Evolutionary conservation across 345 rosid genomes (phyloP).

Genomic region (Moricandia moricandioides): DNA sequence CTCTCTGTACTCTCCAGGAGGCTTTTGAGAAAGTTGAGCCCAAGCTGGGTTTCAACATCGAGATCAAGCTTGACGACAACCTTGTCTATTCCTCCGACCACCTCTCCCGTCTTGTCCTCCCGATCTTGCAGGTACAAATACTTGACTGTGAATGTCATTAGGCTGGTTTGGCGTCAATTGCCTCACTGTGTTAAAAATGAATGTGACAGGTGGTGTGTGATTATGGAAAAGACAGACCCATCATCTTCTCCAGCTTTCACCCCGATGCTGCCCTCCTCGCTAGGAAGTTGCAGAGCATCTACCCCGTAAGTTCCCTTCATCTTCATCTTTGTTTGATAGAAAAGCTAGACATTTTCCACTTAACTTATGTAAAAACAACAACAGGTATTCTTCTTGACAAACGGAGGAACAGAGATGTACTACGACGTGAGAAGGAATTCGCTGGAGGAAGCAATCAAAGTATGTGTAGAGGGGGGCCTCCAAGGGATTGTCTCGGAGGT

Average conservation of each 20-base stretch:
- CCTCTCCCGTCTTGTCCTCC: constrained; percentile 58
- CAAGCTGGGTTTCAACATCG: constrained; percentile 79
- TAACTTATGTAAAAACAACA: background rate
- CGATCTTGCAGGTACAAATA: constrained; percentile 49
- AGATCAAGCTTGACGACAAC: constrained; percentile 84
- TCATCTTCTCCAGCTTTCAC: constrained; percentile 86
- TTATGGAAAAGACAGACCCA: constrained; percentile 54
- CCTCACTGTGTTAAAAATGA: background rate
- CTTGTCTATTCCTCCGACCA: constrained; percentile 57
- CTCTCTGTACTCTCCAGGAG: constrained; percentile 71
- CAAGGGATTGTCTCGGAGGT: constrained; percentile 86
- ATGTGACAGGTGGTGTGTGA: constrained; percentile 54
- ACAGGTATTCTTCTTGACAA: constrained; percentile 81
- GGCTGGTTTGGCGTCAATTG: background rate
- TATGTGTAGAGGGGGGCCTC: constrained; percentile 73
- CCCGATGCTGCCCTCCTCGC: constrained; percentile 86
- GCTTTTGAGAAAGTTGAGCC: constrained; percentile 75
- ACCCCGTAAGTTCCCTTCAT: constrained; percentile 60
- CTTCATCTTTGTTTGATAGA: background rate
- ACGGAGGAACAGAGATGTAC: constrained; percentile 62
- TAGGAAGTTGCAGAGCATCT: constrained; percentile 62
- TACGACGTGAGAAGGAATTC: constrained; percentile 76
- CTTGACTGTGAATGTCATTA: background rate
- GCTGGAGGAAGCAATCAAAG: constrained; percentile 71
- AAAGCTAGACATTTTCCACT: background rate